Conservation (phyloP, 2,329 filamentous ascomycete species). For the Davidsoniella virescens region DNA sequence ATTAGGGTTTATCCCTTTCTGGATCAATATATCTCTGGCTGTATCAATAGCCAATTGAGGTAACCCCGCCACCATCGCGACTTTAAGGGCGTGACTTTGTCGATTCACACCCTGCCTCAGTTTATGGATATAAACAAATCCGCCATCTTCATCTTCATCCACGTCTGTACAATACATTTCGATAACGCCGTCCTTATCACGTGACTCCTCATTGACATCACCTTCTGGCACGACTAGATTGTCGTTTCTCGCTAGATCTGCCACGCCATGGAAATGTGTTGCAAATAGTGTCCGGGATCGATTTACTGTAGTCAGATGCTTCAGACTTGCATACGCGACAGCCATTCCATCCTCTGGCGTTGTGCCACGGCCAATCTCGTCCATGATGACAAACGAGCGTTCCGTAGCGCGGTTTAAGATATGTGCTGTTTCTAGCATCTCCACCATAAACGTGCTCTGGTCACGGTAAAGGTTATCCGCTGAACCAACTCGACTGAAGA, state of each 20-base stretch:
- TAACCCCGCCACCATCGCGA: constrained; percentile 73
- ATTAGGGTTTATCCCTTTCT: background rate
- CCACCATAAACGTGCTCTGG: constrained; percentile 98
- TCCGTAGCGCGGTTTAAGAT: constrained; percentile 76
- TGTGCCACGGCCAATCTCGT: constrained; percentile 89
- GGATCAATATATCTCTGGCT: constrained; percentile 41
- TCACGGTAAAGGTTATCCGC: constrained; percentile 90
- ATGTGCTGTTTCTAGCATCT: constrained; percentile 91
- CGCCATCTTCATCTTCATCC: constrained; percentile 49
- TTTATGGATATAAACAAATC: constrained; percentile 76
- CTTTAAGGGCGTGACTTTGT: constrained; percentile 81
- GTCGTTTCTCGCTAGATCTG: constrained; percentile 42
- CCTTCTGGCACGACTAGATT: constrained; percentile 5
- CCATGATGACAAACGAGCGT: constrained; percentile 90
- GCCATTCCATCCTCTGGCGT: constrained; percentile 85
- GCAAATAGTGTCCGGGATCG: constrained; percentile 73
- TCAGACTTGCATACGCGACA: constrained; percentile 73
- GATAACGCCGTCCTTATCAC: constrained; percentile 22
- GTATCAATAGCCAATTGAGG: constrained; percentile 55
- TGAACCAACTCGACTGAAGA: constrained; percentile 85
- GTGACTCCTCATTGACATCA: background rate
- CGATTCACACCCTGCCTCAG: constrained; percentile 70
- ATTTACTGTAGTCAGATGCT: constrained; percentile 68
- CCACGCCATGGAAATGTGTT: constrained; percentile 80
- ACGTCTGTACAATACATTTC: constrained; percentile 83